Evolutionary conservation across 140 eudicot genomes (phyloP), one percentile per base, ranked within the genome.

Genomic region (Stevia rebaudiana): DNA sequence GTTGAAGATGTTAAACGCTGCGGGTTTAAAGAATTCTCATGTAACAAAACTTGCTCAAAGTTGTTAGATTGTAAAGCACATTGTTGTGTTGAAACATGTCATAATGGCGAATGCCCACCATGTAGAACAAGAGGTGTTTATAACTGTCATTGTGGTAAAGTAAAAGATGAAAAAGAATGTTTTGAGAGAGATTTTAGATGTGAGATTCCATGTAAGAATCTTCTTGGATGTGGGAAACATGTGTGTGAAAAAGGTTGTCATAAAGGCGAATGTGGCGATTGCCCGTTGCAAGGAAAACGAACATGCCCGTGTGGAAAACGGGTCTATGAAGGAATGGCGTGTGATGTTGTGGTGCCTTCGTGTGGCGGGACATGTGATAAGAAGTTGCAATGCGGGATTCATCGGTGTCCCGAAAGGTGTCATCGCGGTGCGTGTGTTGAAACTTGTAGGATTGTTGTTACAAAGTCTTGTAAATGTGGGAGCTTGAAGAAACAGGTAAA

Each of bases 291-390:
- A 49, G 95, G 96, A 76, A 81, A 53, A 71, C 78, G 87, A 65
- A 77, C 71, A 1, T 92, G 98, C 23, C 96, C 98, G 0, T 92
- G 98, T 75, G 98, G 96, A 18, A 92, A 83, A 75, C 78, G 79
- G 73, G 83, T 77, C 13, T 78, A 88, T 56, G 94, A 85, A 76
- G 96, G 96, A 56, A 88, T 92, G 89, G 85, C 90, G 6, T 92
- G 98, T 81, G 96, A 92, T 79, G 89, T 81, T 42, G 68, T 71
- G 17, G 82, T 75, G 69, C 94, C 96, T 2, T 55, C 86, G 16
- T 92, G 98, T 73, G 98, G 98, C 24, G 83, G 84, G 37, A 85
- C 95, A 16, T 92, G 98, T 76, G 89, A 85, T 67, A 92, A 88
- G 75, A 71, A 69, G 72, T 33, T 92, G 84, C 76, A 67, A 17